Base-by-base conservation (phyloP, 2,329 filamentous ascomycete species). In the Escovopsis sp. region DNA sequence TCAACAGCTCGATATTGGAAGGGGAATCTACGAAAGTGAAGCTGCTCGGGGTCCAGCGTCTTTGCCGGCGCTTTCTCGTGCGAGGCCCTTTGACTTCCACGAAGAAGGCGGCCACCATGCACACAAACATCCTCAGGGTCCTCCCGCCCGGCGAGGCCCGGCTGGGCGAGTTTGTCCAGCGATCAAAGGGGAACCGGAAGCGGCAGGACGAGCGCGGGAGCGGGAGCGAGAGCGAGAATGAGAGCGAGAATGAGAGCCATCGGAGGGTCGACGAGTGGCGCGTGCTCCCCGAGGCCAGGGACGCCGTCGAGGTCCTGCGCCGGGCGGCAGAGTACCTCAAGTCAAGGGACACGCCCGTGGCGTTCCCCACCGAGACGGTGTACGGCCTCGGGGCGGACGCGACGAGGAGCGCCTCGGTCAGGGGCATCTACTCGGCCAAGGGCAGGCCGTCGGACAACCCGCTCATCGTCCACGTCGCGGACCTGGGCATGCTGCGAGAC, bases 301-400 rank as follows among this genome's bases (percentile, higher is more conserved):
- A 54, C 7, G 56, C 58, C 7, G 45, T 67, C 33, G 52, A 50
- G 2, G 57, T 61, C 24, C 68, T 94, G 32, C 62, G 66, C 44
- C 65, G 76, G 42, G 85, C 85, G 1, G 85, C 84, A 2, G 57
- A 69, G 11, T 70, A 79, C 48, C 66, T 94, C 31, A 72, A 68
- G 40, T 68, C 68, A 14, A 78, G 72, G 40, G 72, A 84, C 55
- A 72, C 72, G 4, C 91, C 91, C 5, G 86, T 98, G 38, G 91
- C 85, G 1, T 98, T 98, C 57, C 91, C 91, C 1, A 98, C 91
- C 0, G 91, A 98, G 64, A 98, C 91, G 0, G 91, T 98, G 1
- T 98, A 98, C 58, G 91, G 91, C 0, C 72, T 98, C 7, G 91
- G 87, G n/a, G 91, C 91, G 12, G 91, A 96, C 64, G 91, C 91